Base-by-base conservation (phyloP, 768 basidiomycete species). In the Trametes meyenii region DNA sequence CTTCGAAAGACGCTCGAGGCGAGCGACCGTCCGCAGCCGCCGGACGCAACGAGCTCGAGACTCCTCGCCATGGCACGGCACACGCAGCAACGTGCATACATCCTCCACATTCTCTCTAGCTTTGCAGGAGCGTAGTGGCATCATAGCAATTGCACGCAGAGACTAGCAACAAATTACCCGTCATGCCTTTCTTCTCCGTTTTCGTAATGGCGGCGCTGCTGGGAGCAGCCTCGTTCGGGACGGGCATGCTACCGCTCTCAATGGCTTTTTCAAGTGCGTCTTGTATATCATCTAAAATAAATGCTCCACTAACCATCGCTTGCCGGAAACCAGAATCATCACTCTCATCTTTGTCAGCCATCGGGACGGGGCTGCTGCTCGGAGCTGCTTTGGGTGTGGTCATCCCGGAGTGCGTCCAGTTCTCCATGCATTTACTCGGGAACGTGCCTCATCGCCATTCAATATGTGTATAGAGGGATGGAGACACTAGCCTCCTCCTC, bases 321-420 rank as follows among this genome's bases (percentile, higher is more conserved):
- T 11, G 21, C 16, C 42, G 8, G n/a, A 44, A 13, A 2, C 6
- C 68, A 78, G 81, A 78, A 76, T 66, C 72, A 48, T 63, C 77
- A 76, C 66, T 82, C 45, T 77, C 77, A 21, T 67, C 73, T 43
- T 71, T 88, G 35, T 82, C 81, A 8, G 82, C 83, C 44, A 71
- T 93, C 16, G 90, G 92, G 12, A 90, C 90, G 46, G 96, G 96
- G 12, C 77, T 98, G 12, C 80, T 98, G 17, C 81, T 97, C 14
- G 96, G 96, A 3, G 89, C 96, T 2, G 94, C 93, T 0, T 75
- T 98, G 64, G 92, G 92, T 13, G 86, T 98, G 24, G 93, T 98
- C 64, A 88, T 98, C 54, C 96, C 96, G 39, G 96, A 97, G 90
- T 95, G 74, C 72, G 90, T 86, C 38, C 50, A 48, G 50, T 43